A percentile compares a stretch with the other conserved stretches of the same genome.
phyloP scores from a whole-genome alignment of 345 rosid genomes.

The Citrus australasica region DNA sequence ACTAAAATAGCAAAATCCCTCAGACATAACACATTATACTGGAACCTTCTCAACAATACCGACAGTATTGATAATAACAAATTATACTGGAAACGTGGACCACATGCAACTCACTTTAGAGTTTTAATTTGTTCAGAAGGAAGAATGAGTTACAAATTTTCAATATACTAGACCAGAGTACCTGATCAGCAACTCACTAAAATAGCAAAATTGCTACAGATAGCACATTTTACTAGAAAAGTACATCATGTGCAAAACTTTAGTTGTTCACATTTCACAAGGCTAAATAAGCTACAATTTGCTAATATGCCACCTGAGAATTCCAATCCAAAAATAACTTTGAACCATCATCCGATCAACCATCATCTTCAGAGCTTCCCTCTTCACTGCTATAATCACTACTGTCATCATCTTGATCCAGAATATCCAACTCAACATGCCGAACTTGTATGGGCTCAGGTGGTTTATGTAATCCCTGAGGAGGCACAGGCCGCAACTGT shows the following conservation, averaged over 20 bases:
- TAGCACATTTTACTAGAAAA: not conserved
- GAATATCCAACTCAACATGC: conserved; percentile 81
- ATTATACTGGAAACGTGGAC: too few species aligned
- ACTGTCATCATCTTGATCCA: conserved; percentile 14
- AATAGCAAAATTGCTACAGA: too few species aligned
- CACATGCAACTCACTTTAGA: too few species aligned
- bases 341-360: conserved; percentile 1
- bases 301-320: not conserved
- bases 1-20: not conserved
- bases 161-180: too few species aligned
- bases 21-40: not conserved
- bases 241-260: not conserved
- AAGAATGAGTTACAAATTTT: not conserved
- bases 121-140: too few species aligned
- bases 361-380: conserved; percentile 33
- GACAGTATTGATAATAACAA: too few species aligned
- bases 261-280: not conserved
- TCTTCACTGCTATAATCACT: conserved; percentile 46
- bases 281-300: not conserved
- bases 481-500: conserved; percentile 43
- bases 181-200: too few species aligned
- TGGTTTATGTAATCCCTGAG: conserved; percentile 56
- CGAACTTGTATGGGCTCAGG: conserved; percentile 75
- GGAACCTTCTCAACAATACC: not conserved
- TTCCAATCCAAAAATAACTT: not conserved